Evolutionary conservation across 495 filamentous ascomycete species (phyloP), one percentile per base, ranked within the genome.

Genomic region (Lindgomyces ingoldianus): DNA sequence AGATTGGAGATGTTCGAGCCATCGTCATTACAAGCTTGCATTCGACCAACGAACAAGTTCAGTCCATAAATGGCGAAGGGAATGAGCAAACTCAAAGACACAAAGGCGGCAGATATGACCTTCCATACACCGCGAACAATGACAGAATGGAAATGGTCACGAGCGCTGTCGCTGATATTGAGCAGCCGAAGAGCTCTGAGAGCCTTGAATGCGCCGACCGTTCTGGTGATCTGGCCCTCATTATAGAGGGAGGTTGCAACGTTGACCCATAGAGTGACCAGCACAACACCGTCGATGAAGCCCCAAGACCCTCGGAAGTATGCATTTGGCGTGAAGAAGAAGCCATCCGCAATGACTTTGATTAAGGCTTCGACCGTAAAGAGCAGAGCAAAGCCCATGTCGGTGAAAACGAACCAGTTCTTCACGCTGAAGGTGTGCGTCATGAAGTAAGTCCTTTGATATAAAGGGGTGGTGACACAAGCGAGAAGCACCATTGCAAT

Each of bases 221-320:
- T 89, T 70, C 94, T 79, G 3, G 93, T 95, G 49, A 97, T 85
- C 47, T 85, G 85, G 46, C 89, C 91, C 57, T 93, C 86, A 44
- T 88, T 83, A 69, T 79, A 83, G 11, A 98, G 77, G 4, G 92
- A 87, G 14, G 93, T 91, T 33, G 85, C 78, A 57, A 99, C 94
- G 71, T 93, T 97, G 71, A 96, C 89, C 94, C 94, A 99, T 4
- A 99, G 86, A 0, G 94, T 98, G 59, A 96, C 75, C 48, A 99
- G 81, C 60, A 99, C 94, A 53, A 98, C 70, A 25, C 89, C 94
- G 73, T 99, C 94, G 60, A 99, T 97, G 58, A 96, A 87, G 25
- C 94, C 94, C 94, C 94, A 99, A 0, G 93, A 93, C 64, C 94
- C 89, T 64, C 94, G 85, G 74, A 96, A 94, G 68, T 95, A 99